Percentiles rank a stretch among this genome's conserved stretches.
These are phyloP conservation scores for Heliocybe sulcata DNA, from an alignment of 1,284 basidiomycete genomes.

Conservation along the genomic window DNA sequence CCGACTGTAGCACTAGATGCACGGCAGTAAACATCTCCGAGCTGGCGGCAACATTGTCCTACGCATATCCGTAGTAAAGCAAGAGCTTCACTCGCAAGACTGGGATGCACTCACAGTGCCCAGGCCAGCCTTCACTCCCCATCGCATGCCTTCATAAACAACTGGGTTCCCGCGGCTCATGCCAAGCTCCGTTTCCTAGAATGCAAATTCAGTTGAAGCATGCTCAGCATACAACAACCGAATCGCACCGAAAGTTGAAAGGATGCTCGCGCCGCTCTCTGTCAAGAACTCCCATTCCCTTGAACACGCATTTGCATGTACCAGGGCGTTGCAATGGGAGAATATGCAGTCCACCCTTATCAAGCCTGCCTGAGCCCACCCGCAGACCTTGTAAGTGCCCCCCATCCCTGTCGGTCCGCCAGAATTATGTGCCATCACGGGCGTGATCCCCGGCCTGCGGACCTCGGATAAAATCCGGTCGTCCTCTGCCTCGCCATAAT, in stretches of 20 bases:
- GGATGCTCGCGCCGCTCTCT: conserved; percentile 19
- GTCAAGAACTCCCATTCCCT: conserved; percentile 23
- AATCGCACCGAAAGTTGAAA: conserved; percentile 15
- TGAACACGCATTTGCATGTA: conserved; percentile 16
- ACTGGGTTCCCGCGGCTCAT: conserved; percentile 26
- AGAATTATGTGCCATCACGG: conserved; percentile 7
- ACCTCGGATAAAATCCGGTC: conserved; percentile 1
- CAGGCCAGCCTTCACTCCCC: conserved; percentile 25
- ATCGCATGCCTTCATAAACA: conserved; percentile 20
- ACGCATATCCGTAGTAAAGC: background rate
- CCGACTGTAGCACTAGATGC: conserved; percentile 22
- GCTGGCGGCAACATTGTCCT: conserved; percentile 21
- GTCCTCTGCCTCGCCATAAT: conserved; percentile 3
- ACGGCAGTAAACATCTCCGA: conserved; percentile 27
- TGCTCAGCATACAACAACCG: background rate
- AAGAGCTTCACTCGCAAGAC: background rate
- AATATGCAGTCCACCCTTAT: conserved; percentile 24
- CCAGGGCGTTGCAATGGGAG: conserved; percentile 25
- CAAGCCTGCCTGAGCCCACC: conserved; percentile 17
- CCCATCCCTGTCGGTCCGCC: conserved; percentile 4
- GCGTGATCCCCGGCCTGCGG: background rate
- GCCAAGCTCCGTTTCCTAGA: conserved; percentile 21
- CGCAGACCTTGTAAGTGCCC: background rate
- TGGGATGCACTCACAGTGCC: conserved; percentile 18
- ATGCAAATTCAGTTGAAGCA: background rate